These are phyloP conservation scores for Daedaleopsis sinensis DNA, from an alignment of 768 basidiomycete genomes.

Conservation along the genomic window DNA sequence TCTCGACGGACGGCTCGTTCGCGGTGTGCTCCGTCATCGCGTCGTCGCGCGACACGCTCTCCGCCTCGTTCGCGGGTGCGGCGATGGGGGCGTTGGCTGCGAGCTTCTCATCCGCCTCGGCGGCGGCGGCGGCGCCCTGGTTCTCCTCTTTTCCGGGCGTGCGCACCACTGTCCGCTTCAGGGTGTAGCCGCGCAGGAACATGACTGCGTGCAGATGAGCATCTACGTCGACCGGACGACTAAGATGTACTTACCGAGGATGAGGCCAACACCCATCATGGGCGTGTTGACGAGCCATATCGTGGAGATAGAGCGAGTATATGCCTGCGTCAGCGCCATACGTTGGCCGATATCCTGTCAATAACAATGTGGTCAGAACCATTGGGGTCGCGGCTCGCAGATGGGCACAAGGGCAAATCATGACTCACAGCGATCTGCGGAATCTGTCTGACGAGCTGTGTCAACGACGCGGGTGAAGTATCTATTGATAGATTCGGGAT, in stretches of 20 bases:
- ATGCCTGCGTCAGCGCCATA: conserved; percentile 58
- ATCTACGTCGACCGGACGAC: neutral
- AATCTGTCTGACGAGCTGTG: conserved; percentile 47
- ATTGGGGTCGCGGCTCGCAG: no score
- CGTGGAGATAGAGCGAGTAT: conserved; percentile 58
- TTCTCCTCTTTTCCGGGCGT: conserved; percentile 34
- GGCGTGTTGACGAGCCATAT: conserved; percentile 72
- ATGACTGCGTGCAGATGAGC: conserved; percentile 31
- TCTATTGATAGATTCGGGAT: conserved; percentile 45
- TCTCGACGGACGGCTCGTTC: conserved; percentile 4
- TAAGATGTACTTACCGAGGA: conserved; percentile 37
- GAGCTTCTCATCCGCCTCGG: conserved; percentile 16
- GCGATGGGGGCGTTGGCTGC: conserved; percentile 4
- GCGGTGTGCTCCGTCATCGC: conserved; percentile 22
- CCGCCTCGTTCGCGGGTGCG: conserved; percentile 5
- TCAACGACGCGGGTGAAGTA: conserved; percentile 46
- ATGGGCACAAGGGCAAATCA: neutral
- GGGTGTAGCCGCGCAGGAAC: conserved; percentile 61
- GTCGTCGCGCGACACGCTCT: conserved; percentile 16
- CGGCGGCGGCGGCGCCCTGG: conserved; percentile 29
- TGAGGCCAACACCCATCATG: conserved; percentile 52
- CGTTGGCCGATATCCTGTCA: conserved; percentile 53
- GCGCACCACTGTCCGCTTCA: conserved; percentile 54
- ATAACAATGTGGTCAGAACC: neutral
- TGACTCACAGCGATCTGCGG: conserved; percentile 47